A percentile compares a stretch with the other conserved stretches of the same genome.
Evolutionary conservation across 2,329 filamentous ascomycete species (phyloP).

Genomic region (Claviceps pazoutovae): DNA sequence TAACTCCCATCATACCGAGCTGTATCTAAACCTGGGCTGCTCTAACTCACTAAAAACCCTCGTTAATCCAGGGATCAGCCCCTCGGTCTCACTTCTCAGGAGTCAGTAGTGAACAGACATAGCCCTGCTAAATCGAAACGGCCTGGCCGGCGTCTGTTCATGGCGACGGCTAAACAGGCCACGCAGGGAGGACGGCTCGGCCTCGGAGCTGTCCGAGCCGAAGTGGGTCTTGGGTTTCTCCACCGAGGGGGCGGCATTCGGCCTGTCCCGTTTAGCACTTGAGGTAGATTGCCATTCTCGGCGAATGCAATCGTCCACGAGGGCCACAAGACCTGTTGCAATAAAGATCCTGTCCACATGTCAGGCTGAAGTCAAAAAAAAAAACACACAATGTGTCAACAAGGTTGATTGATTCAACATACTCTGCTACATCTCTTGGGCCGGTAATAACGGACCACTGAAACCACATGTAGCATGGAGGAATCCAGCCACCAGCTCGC

Average conservation of each 20-base stretch:
- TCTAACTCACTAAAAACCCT: too few relatives aligned
- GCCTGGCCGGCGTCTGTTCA: conserved; percentile 19
- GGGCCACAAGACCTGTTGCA: conserved; percentile 73
- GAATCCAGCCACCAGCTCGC: conserved; percentile 74
- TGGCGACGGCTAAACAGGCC: conserved; percentile 5
- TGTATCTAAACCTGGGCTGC: too few relatives aligned
- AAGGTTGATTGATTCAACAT: conserved; percentile 21
- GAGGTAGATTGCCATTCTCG: conserved; percentile 44
- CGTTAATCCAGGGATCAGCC: too few relatives aligned
- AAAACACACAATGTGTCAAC: not conserved
- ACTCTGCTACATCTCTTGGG: conserved; percentile 77
- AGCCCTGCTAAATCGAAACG: conserved; percentile 22
- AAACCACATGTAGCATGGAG: conserved; percentile 84
- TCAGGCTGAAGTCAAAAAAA: not conserved
- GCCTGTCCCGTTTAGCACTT: conserved; percentile 4
- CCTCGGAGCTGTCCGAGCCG: not conserved
- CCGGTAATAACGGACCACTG: conserved; percentile 56
- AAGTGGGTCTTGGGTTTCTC: not conserved
- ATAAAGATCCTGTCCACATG: conserved; percentile 59
- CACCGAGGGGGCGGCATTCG: conserved; percentile 1
- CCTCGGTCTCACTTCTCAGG: not conserved
- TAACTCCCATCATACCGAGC: too few relatives aligned
- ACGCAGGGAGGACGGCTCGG: not conserved
- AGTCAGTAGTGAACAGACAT: conserved; percentile 21
- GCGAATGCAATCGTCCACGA: conserved; percentile 87